These are phyloP conservation scores for Cucurbitaria berberidis DNA, from an alignment of 2,329 filamentous ascomycete species.

Conservation along the genomic window DNA sequence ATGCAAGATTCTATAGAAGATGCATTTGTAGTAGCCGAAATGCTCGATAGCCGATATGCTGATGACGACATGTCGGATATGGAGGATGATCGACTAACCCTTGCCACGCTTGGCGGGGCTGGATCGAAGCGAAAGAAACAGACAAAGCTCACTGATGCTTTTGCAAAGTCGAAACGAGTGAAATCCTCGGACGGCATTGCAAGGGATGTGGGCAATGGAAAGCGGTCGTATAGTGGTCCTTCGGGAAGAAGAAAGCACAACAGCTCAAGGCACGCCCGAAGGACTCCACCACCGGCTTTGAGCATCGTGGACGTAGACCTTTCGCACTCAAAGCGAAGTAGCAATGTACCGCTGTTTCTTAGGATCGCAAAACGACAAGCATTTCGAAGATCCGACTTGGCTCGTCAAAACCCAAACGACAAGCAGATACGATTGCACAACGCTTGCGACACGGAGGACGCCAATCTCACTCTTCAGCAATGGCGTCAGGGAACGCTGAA, in stretches of 20 bases:
- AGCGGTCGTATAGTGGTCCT: neutral
- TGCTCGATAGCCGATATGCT: slow-evolving; percentile 33
- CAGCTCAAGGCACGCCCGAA: slow-evolving; percentile 15
- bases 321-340: slow-evolving; percentile 30
- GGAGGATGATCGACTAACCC: slow-evolving; percentile 55
- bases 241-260: slow-evolving; percentile 11
- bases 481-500: slow-evolving; percentile 57
- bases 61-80: slow-evolving; percentile 47
- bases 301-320: slow-evolving; percentile 60
- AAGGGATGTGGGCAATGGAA: slow-evolving; percentile 1
- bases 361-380: slow-evolving; percentile 61
- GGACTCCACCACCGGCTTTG: slow-evolving; percentile 37
- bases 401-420: slow-evolving; percentile 58
- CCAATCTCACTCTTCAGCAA: slow-evolving; percentile 55
- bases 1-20: slow-evolving; percentile 27
- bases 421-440: slow-evolving; percentile 62
- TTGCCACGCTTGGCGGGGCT: slow-evolving; percentile 31
- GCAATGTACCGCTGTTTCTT: slow-evolving; percentile 60
- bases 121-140: slow-evolving; percentile 44
- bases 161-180: slow-evolving; percentile 28
- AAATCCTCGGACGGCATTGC: slow-evolving; percentile 8
- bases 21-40: slow-evolving; percentile 30
- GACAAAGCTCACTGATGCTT: slow-evolving; percentile 46
- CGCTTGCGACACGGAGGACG: slow-evolving; percentile 61
- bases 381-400: slow-evolving; percentile 55